Evolutionary conservation across 1,139 yeast genomes (phyloP).

Genomic region (Debaryomyces robertsiae): DNA sequence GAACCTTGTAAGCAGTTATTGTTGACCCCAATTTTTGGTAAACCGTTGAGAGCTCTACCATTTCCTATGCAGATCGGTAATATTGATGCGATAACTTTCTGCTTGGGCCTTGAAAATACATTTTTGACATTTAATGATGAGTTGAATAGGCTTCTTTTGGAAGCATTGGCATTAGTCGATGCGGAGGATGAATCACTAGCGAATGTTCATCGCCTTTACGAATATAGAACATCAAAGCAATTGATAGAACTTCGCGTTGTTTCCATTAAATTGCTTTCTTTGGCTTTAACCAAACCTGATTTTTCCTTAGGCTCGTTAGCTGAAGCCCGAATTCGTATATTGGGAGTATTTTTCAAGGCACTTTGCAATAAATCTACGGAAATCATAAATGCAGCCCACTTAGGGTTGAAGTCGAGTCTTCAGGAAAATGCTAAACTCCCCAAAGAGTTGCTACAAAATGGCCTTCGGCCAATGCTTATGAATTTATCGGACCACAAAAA

Average conservation of each 20-base stretch:
- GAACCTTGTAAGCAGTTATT: conserved; percentile 81
- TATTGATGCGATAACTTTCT: conserved; percentile 92
- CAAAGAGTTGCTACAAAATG: conserved; percentile 88
- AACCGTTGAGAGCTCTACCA: conserved; percentile 93
- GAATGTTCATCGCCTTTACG: conserved; percentile 81
- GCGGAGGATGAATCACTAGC: conserved; percentile 97
- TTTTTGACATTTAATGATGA: conserved; percentile 89
- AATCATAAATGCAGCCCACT: conserved; percentile 91
- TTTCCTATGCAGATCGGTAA: conserved; percentile 99
- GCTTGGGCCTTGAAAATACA: conserved; percentile 77
- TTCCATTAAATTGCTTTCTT: conserved; percentile 79
- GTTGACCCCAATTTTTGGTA: conserved; percentile 92
- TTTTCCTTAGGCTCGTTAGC: conserved; percentile 78
- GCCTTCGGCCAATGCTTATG: conserved; percentile 93
- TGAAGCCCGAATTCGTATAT: conserved; percentile 78
- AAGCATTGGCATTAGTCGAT: conserved; percentile 91
- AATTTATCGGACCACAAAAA: conserved; percentile 92
- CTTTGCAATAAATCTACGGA: conserved; percentile 83
- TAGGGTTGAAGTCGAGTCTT: conserved; percentile 80
- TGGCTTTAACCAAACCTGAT: conserved; percentile 82
- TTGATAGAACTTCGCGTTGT: conserved; percentile 84
- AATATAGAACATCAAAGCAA: conserved; percentile 86
- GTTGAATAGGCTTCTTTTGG: conserved; percentile 77
- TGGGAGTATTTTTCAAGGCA: conserved; percentile 94
- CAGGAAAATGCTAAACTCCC: conserved; percentile 89